Base-by-base conservation (phyloP, 495 filamentous ascomycete genomes). In the Penicillium ucsense region DNA sequence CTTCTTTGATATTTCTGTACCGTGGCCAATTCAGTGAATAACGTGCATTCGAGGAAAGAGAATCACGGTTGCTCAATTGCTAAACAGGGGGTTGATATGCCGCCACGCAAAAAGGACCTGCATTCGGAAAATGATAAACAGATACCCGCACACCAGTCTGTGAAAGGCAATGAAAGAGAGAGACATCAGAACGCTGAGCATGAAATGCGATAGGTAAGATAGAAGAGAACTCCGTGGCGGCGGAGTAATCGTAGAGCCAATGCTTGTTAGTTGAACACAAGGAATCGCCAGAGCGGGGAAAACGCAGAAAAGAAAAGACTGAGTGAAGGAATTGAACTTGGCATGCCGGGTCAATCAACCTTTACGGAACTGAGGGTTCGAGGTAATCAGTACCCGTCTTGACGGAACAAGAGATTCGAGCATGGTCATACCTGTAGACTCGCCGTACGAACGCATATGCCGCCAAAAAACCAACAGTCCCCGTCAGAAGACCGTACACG, bases 361-460 rank as follows among this genome's bases (percentile, higher is more conserved):
- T 73, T 73, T 46, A 70, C 62, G 28, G 65, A 63, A 49, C 68
- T 70, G 42, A 46, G 31, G 5, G 33, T 8, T 31, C 20, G 3
- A 37, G 4, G 3, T 4, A 8, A 28, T 43, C 31, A 48, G 45
- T 20, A 27, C 41, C 6, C 10, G 27, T 43, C 5, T 8, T 11
- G 8, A 5, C 9, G 0, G 31, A 27, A 11, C n/a, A 29, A 9
- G 36, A 31, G 35, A 8, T 11, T 28, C 35, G 30, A 2, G 31
- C 7, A 8, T 46, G 35, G 29, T 8, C 8, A 67, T 64, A 88
- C 82, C 83, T 82, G 66, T 94, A 96, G 59, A 96, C 89, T 59
- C 86, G 79, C 60, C 89, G 75, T 35, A 96, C 81, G 73, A 95
- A 96, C 4, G 83, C 81, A 73, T 92, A 94, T 6, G 87, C 86